A percentile compares a stretch with the other conserved stretches of the same genome.
These are phyloP conservation scores for Spathaspora hagerdaliae DNA, from an alignment of 805 yeast genomes.

Conservation along the genomic window DNA sequence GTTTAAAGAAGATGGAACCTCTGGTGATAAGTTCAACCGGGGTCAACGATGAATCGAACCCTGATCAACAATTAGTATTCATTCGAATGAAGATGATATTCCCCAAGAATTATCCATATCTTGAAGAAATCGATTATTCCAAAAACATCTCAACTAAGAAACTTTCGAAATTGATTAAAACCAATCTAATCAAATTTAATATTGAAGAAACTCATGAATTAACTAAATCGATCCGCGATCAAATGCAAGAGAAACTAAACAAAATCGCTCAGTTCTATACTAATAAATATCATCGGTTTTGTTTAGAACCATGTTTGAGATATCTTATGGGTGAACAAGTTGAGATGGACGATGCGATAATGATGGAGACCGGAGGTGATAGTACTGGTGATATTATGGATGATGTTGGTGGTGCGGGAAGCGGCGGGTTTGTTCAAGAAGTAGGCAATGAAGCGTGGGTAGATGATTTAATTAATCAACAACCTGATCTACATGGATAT, in stretches of 20 bases:
- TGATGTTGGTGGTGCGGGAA: constrained; percentile 14
- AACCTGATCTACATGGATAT: constrained; percentile 20
- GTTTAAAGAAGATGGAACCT: neutral
- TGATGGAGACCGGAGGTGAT: constrained; percentile 18
- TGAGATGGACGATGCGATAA: constrained; percentile 33
- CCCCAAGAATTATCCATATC: constrained; percentile 69
- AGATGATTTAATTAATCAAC: constrained; percentile 36
- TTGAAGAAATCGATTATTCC: constrained; percentile 37
- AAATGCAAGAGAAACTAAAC: constrained; percentile 47
- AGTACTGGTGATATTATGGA: constrained; percentile 11
- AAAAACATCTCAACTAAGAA: constrained; percentile 10
- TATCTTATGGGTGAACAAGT: constrained; percentile 78
- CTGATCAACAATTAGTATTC: constrained; percentile 48
- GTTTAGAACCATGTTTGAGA: constrained; percentile 77
- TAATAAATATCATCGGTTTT: constrained; percentile 51
- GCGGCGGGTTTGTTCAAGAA: constrained; percentile 17
- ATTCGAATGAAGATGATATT: constrained; percentile 66
- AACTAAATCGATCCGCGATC: constrained; percentile 42
- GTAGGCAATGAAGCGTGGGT: constrained; percentile 42
- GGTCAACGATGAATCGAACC: neutral
- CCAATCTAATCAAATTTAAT: constrained; percentile 37
- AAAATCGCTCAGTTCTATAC: constrained; percentile 58
- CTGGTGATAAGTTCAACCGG: neutral
- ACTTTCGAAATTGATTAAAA: constrained; percentile 15
- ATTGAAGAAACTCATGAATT: constrained; percentile 81